These are phyloP conservation scores for Salix koriyanagi DNA, from an alignment of 345 rosid species.

Conservation along the genomic window DNA sequence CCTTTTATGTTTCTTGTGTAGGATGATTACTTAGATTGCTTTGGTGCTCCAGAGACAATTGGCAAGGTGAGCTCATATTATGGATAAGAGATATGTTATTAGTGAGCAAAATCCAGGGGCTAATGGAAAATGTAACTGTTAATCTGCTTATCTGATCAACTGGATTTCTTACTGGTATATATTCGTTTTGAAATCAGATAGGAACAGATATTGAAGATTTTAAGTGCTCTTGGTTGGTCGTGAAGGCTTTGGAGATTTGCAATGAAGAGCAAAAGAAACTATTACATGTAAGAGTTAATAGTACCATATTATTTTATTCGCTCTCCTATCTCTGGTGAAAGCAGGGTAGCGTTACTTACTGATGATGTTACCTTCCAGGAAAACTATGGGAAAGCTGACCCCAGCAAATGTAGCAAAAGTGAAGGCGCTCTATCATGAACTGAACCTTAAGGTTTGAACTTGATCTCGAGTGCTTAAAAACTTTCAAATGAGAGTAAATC, in stretches of 20 bases:
- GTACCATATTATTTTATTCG: neutral
- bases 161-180: neutral
- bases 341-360: neutral
- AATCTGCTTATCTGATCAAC: neutral
- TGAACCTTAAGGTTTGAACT: slow-evolving; percentile 61
- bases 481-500: neutral
- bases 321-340: neutral
- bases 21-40: slow-evolving; percentile 51
- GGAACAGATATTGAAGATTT: slow-evolving; percentile 36
- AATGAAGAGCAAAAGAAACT: slow-evolving; percentile 22
- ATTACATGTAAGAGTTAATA: slow-evolving; percentile 12
- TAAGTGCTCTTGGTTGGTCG: slow-evolving; percentile 48
- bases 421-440: slow-evolving; percentile 63
- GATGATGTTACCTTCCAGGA: slow-evolving; percentile 38
- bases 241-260: slow-evolving; percentile 30
- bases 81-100: neutral
- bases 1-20: neutral
- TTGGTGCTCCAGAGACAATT: slow-evolving; percentile 37
- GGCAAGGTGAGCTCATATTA: slow-evolving; percentile 35
- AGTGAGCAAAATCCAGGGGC: neutral
- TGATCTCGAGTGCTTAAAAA: neutral
- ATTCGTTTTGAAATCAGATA: slow-evolving; percentile 18
- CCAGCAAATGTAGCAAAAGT: slow-evolving; percentile 57
- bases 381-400: slow-evolving; percentile 66
- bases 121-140: neutral